A percentile compares a stretch with the other conserved stretches of the same genome.
Evolutionary conservation across 2,329 filamentous ascomycete species (phyloP).

Genomic region (Ambrosiella beaveri): DNA sequence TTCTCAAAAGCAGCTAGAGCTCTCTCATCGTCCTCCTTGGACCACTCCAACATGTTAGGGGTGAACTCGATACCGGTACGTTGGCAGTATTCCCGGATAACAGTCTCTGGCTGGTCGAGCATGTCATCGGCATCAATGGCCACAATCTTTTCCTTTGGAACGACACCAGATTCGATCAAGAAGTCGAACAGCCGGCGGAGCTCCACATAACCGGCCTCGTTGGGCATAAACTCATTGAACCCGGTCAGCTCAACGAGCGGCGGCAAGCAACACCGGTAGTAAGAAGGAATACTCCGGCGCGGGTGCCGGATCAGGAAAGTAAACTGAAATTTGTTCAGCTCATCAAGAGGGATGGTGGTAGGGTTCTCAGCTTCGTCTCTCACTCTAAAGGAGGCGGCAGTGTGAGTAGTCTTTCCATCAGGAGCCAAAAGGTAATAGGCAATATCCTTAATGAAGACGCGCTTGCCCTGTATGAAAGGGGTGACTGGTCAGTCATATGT

Average conservation of each 20-base stretch:
- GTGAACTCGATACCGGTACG: slow-evolving; percentile 62
- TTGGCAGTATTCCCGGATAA: slow-evolving; percentile 64
- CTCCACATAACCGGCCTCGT: slow-evolving; percentile 81
- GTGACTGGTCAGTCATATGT: too few relatives aligned
- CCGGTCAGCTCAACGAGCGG: slow-evolving; percentile 68
- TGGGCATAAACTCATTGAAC: slow-evolving; percentile 72
- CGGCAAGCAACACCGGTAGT: slow-evolving; percentile 84
- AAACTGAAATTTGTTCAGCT: slow-evolving; percentile 73
- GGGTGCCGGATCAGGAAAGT: slow-evolving; percentile 95
- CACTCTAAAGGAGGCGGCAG: slow-evolving; percentile 66
- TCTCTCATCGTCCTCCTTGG: slow-evolving; percentile 53
- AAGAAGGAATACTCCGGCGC: slow-evolving; percentile 78
- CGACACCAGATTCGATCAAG: slow-evolving; percentile 47
- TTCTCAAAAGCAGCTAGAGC: slow-evolving; percentile 75
- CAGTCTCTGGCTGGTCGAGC: slow-evolving; percentile 62
- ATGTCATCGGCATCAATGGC: slow-evolving; percentile 89
- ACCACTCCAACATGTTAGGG: slow-evolving; percentile 70
- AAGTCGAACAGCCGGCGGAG: slow-evolving; percentile 78
- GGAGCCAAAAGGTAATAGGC: slow-evolving; percentile 79
- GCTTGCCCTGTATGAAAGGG: slow-evolving; percentile 49
- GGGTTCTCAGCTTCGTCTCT: slow-evolving; percentile 55
- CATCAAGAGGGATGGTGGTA: slow-evolving; percentile 59
- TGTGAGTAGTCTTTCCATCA: slow-evolving; percentile 44
- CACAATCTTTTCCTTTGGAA: slow-evolving; percentile 61
- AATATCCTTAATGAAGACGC: slow-evolving; percentile 97